phyloP scores from a whole-genome alignment of 2,329 filamentous ascomycete genomes.

The Aspergillus niger region DNA sequence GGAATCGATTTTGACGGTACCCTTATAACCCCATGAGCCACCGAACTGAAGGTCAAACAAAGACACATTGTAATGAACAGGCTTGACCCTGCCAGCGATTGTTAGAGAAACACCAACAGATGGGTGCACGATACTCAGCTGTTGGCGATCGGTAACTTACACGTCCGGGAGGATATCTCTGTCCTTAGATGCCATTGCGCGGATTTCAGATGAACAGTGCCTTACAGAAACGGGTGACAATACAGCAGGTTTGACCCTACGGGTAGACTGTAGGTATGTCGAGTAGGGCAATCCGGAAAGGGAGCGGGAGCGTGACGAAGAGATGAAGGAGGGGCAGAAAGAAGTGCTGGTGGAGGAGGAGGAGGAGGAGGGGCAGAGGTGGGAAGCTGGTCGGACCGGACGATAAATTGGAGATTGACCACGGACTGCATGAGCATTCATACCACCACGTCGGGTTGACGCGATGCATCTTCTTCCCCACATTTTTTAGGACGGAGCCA shows the following conservation, averaged over 20 bases:
- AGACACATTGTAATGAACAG: constrained; percentile 80
- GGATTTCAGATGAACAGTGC: constrained; percentile 45
- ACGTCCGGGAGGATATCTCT: constrained; percentile 50
- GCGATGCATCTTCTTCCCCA: constrained; percentile 40
- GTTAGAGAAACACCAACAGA: constrained; percentile 10
- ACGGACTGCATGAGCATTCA: constrained; percentile 28
- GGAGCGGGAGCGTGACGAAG: constrained; percentile 21
- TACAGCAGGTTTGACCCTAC: constrained; percentile 18
- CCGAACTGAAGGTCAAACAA: constrained; percentile 75
- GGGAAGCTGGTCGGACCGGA: constrained; percentile 28
- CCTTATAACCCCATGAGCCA: constrained; percentile 78
- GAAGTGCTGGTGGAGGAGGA: constrained; percentile 19
- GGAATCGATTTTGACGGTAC: constrained; percentile 77
- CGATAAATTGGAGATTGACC: constrained; percentile 27
- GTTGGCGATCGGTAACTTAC: constrained; percentile 32
- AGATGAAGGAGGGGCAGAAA: constrained; percentile 22
- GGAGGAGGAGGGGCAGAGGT: constrained; percentile 21
- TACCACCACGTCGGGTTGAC: constrained; percentile 31
- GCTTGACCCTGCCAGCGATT: constrained; percentile 64
- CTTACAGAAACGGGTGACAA: constrained; percentile 27
- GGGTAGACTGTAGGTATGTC: constrained; percentile 18
- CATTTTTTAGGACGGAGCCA: constrained; percentile 26
- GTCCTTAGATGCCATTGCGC: constrained; percentile 47
- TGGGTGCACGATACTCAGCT: background rate
- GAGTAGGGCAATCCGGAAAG: constrained; percentile 17